Base-by-base conservation (phyloP, 2,329 filamentous ascomycete genomes). In the Pseudovirgaria hyperparasitica region DNA sequence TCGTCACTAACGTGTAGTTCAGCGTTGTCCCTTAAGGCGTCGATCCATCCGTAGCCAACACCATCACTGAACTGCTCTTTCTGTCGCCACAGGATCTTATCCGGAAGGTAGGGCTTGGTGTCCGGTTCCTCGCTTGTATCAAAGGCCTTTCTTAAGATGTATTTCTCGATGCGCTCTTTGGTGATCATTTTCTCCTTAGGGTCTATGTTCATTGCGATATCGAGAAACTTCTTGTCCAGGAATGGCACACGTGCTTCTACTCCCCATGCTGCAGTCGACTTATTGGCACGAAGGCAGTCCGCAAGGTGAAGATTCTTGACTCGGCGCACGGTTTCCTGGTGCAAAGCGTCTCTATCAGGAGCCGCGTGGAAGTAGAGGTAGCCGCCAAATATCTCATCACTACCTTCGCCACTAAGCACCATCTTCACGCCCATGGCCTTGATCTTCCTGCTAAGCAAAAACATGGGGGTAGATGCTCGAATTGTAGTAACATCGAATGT, bases 361-460 rank as follows among this genome's bases (percentile, higher is more conserved):
- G 90, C 90, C 35, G 78, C 81, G 58, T 93, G 85, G 74, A 98
- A 98, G 69, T 98, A 98, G 12, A 98, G 74, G 59, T 98, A 98
- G 28, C 90, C 90, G 37, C 90, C 90, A 43, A 96, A 96, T 54
- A 94, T 94, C 63, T 98, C 90, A 56, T 98, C 90, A 48, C 81
- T 90, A 26, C 90, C 90, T 62, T 98, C 90, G 35, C 90, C 90
- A 47, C 81, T 92, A 36, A 98, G 70, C 31, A 98, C 90, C 90
- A 98, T 98, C 73, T 98, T 98, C 51, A 98, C 82, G 38, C 90
- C 90, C 76, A 94, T 87, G 19, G 86, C 90, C 70, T 98, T 98
- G 68, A 98, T 98, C 69, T 98, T 98, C 54, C 92, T 77, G 35
- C 84, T 90, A 25, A 98, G 71, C 37, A 98, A 66, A 63, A 94